Conservation (phyloP, 495 filamentous ascomycete genomes). For the Bacidia gigantensis region DNA sequence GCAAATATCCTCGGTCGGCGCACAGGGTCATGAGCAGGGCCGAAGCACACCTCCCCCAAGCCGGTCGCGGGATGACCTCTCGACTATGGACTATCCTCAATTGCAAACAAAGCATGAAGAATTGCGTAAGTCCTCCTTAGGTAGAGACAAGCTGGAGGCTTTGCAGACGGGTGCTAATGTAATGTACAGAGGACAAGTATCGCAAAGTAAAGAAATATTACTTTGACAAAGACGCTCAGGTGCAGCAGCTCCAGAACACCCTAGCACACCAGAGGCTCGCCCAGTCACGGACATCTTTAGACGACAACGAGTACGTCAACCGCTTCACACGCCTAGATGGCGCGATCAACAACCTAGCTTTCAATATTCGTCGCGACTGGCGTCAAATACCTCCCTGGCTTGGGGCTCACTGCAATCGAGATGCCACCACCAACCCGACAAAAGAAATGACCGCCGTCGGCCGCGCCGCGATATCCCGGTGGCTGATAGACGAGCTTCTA, state of each 20-base stretch:
- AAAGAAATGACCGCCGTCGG: constrained; percentile 96
- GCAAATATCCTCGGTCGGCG: constrained; percentile 15
- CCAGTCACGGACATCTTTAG: constrained; percentile 84
- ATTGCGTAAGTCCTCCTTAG: constrained; percentile 39
- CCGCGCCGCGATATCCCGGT: constrained; percentile 76
- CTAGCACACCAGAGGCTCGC: constrained; percentile 91
- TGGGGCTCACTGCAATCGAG: constrained; percentile 59
- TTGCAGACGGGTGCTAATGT: constrained; percentile 2
- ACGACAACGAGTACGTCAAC: constrained; percentile 87
- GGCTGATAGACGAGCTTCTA: constrained; percentile 86
- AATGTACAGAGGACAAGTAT: constrained; percentile 67
- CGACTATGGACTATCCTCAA: constrained; percentile 33
- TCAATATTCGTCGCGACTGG: constrained; percentile 93
- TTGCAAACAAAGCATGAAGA: constrained; percentile 44
- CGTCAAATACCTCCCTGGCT: constrained; percentile 67
- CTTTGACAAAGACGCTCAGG: constrained; percentile 87
- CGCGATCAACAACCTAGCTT: constrained; percentile 86
- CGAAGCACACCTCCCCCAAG: constrained; percentile 48
- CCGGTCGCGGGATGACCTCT: constrained; percentile 38
- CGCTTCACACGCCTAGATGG: constrained; percentile 89
- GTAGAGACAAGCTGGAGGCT: background rate
- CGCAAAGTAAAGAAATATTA: constrained; percentile 96
- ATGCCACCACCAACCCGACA: constrained; percentile 66
- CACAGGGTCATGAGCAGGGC: constrained; percentile 31
- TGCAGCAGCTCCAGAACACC: constrained; percentile 90